Evolutionary conservation across 495 filamentous ascomycete genomes (phyloP), one percentile per base, ranked within the genome.

Genomic region (Peziza echinospora): DNA sequence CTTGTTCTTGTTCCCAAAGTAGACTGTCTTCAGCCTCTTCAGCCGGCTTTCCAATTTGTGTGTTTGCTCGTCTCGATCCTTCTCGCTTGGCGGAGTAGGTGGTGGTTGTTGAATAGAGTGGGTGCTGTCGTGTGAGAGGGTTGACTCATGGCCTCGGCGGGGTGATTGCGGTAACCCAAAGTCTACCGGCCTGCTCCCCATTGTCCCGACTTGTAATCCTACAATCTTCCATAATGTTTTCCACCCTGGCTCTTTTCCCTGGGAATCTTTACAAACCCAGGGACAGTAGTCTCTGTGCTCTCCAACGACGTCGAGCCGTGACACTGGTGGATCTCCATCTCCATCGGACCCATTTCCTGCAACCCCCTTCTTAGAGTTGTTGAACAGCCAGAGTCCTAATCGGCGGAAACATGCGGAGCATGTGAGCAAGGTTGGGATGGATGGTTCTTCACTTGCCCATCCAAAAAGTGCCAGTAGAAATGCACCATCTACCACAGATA

Each of bases 331-430:
- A 34, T 60, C 57, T 22, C 49, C 53, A 21, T 53, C 47, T 7
- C 46, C 55, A 24, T 44, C 42, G 6, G 49, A n/a, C 21, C 52
- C 28, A 8, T 30, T 41, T 5, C n/a, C 21, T 22, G n/a, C n/a
- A n/a, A n/a, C n/a, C 23, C 30, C 48, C 8, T n/a, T 11, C 43
- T 28, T 41, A 22, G 49, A 47, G 44, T 49, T 46, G 16, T 76
- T 81, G 65, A 92, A 97, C 64, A 97, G 76, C 89, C 89, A 97
- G 5, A 97, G 70, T 0, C 91, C 89, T 0, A 96, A 67, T 5
- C 84, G 75, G 49, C 86, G 75, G 54, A 93, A 84, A 57, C 89
- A 97, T 28, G 79, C 79, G 42, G 72, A 65, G 59, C 89, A 97
- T 0, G 72, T 75, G 13, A 77, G 76, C n/a, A 84, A 64, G 41